Conservation (phyloP, 108 stramenopile species). For the Schizochytrium sp. region DNA sequence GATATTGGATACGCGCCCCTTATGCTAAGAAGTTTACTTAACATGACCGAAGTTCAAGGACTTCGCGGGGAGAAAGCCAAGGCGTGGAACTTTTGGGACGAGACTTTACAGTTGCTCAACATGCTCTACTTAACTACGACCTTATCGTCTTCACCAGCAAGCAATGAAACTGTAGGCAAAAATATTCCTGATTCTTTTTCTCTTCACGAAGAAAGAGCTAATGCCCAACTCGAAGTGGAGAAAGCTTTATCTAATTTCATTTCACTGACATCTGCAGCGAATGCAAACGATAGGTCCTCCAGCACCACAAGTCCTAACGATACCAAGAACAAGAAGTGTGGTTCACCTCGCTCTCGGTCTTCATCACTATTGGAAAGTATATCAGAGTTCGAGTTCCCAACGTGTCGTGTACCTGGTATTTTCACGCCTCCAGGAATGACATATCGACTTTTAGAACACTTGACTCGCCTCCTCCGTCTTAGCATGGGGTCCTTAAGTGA, state of each 20-base stretch:
- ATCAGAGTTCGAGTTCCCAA: background rate
- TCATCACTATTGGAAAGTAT: background rate
- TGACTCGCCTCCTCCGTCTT: conserved; percentile 20
- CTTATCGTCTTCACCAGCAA: conserved; percentile 4
- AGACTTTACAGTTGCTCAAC: conserved; percentile 28
- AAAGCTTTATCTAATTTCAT: background rate
- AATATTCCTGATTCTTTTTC: conserved; percentile 21
- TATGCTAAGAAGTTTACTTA: conserved; percentile 27
- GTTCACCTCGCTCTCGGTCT: background rate
- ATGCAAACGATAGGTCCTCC: background rate
- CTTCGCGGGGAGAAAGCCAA: conserved; percentile 27
- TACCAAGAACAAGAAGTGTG: background rate
- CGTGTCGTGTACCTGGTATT: conserved; percentile 5
- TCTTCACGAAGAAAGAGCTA: background rate
- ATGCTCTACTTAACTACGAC: conserved; percentile 57
- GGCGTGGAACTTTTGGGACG: conserved; percentile 46
- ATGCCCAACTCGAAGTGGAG: conserved; percentile 32
- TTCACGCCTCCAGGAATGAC: conserved; percentile 54
- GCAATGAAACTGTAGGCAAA: background rate
- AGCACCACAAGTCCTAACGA: no score
- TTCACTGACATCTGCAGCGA: background rate
- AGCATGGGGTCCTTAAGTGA: background rate
- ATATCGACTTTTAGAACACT: conserved; percentile 14
- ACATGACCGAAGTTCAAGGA: background rate
- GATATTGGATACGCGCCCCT: conserved; percentile 56